Percentiles rank a stretch among this genome's conserved stretches.
These are phyloP conservation scores for Rutstroemia sydowiana DNA, from an alignment of 2,329 filamentous ascomycete genomes.

Conservation along the genomic window DNA sequence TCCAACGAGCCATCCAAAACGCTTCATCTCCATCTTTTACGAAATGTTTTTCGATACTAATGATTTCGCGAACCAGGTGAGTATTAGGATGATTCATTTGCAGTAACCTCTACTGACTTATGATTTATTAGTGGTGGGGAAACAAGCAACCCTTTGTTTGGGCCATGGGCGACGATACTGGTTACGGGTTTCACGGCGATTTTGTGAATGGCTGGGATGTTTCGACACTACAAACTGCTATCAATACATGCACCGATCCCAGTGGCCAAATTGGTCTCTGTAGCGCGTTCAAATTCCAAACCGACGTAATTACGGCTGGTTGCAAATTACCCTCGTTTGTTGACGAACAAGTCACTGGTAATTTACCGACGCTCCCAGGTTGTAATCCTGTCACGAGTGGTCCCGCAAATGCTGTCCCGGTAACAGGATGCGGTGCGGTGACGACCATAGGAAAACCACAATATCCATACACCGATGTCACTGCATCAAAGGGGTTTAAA, in stretches of 20 bases:
- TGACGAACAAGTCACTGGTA: slow-evolving; percentile 38
- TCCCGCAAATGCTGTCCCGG: slow-evolving; percentile 21
- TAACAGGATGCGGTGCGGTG: slow-evolving; percentile 41
- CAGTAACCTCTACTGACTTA: neutral
- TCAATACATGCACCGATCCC: slow-evolving; percentile 40
- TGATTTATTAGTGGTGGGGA: slow-evolving; percentile 32
- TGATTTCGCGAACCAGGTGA: slow-evolving; percentile 37
- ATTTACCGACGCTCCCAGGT: slow-evolving; percentile 44
- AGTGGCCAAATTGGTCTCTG: slow-evolving; percentile 39
- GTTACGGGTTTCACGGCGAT: slow-evolving; percentile 50
- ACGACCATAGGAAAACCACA: slow-evolving; percentile 40
- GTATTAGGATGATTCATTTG: neutral
- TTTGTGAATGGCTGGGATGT: slow-evolving; percentile 53
- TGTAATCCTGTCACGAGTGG: slow-evolving; percentile 38
- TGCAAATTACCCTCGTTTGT: slow-evolving; percentile 40
- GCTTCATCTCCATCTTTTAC: slow-evolving; percentile 51
- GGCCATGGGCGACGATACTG: slow-evolving; percentile 42
- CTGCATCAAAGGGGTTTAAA: slow-evolving; percentile 43
- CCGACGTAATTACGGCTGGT: slow-evolving; percentile 44
- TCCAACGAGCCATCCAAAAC: slow-evolving; percentile 43
- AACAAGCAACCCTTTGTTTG: slow-evolving; percentile 46
- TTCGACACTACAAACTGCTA: slow-evolving; percentile 40
- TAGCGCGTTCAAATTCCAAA: slow-evolving; percentile 41
- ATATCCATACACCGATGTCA: slow-evolving; percentile 37
- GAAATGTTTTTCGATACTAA: slow-evolving; percentile 50